Percentiles rank a stretch among this genome's conserved stretches.
Conservation (phyloP, 1,284 basidiomycete species). For the Cerioporus squamosus region DNA sequence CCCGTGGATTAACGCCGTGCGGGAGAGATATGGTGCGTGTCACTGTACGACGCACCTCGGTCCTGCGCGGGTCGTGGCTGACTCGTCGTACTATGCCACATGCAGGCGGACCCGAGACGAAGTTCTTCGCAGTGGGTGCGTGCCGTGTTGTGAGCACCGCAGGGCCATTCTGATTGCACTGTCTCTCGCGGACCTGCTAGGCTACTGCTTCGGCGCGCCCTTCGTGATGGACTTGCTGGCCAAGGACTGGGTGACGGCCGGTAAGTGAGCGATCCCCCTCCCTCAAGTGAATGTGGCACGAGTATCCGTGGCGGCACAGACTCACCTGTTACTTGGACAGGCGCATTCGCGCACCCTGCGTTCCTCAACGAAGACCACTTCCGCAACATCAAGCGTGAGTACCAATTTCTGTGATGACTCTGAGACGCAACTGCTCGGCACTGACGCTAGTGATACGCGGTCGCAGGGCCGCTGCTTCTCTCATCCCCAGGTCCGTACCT, state of each 20-base stretch:
- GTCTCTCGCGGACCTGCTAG: too few relatives aligned
- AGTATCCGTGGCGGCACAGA: too few relatives aligned
- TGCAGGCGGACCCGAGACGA: conserved; percentile 24
- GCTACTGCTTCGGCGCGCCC: conserved; percentile 63
- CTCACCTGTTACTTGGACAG: conserved; percentile 30
- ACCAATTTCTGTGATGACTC: neutral
- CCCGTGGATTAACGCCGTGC: conserved; percentile 54
- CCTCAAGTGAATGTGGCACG: too few relatives aligned
- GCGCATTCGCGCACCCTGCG: conserved; percentile 60
- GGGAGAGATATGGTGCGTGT: conserved; percentile 47
- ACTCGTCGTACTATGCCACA: neutral
- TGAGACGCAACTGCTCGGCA: neutral
- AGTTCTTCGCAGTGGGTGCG: conserved; percentile 44
- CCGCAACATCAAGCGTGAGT: conserved; percentile 49
- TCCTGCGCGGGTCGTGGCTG: too few relatives aligned
- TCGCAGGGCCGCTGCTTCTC: conserved; percentile 53
- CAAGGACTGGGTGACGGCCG: conserved; percentile 49
- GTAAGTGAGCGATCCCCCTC: conserved; percentile 33
- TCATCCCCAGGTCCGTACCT: conserved; percentile 27
- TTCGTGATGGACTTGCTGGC: conserved; percentile 50
- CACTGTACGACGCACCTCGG: neutral
- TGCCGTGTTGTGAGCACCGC: neutral
- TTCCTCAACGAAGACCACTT: conserved; percentile 53
- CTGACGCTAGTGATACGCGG: too few relatives aligned
- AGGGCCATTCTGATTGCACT: too few relatives aligned